Base-by-base conservation (phyloP, 1,139 yeast genomes). In the Scheffersomyces cryptocercus region DNA sequence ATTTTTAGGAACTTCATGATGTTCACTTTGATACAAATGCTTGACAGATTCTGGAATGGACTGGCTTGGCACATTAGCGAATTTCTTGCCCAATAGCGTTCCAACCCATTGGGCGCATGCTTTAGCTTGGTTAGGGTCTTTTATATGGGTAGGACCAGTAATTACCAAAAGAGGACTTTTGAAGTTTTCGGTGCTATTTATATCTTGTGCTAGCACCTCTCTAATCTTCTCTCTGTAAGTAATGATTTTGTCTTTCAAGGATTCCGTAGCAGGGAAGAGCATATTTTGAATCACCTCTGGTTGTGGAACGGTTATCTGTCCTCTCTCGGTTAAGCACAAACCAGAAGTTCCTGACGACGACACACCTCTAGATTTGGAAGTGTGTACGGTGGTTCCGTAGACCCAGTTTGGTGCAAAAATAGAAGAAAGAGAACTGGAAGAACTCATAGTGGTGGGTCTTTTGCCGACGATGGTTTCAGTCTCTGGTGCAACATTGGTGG, bases 211-310 rank as follows among this genome's bases (percentile, higher is more conserved):
- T 28, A 65, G 43, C 3, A 61, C 42, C 4, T 41, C 36, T 11
- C 50, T 39, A 3, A 64, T 38, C 3, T 37, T 45, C 6, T 50
- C 39, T 43, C 70, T 50, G 38, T 61, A 53, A 2, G 38, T 37
- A 13, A 67, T 51, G n/a, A 73, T 65, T 38, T 65, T 65, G 3
- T 49, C 35, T 31, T 65, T 56, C 28, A 70, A 50, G 0, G 37
- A 44, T 11, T 58, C 60, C 13, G 65, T 51, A 3, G 61, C 56
- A 1, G 80, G 79, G 40, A 63, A 68, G 36, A 75, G 51, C 37
- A 66, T 64, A 41, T 67, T 68, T 47, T 73, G 79, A 9, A 74
- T 61, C 12, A 75, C 70, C 47, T 74, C 79, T 1, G 81, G 80
- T 50, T 71, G 77, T 2, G 76, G 67, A 20, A 73, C 59, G 3